These are phyloP conservation scores for Candida ficus DNA, from an alignment of 805 yeast genomes.

Conservation along the genomic window DNA sequence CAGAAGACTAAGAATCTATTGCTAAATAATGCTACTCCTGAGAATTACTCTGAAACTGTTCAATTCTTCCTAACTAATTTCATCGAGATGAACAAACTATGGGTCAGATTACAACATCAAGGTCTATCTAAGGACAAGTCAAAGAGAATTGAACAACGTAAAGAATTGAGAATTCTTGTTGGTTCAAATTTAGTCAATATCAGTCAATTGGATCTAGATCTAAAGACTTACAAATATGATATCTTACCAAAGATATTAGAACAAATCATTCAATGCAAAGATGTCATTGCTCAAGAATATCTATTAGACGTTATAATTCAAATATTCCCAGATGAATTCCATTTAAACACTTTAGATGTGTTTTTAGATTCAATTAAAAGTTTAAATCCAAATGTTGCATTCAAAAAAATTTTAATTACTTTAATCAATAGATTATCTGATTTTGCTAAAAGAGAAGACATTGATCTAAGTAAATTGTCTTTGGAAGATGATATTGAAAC, in stretches of 20 bases:
- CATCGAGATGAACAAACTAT: slow-evolving; percentile 94
- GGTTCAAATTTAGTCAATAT: slow-evolving; percentile 89
- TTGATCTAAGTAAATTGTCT: slow-evolving; percentile 19
- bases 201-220: slow-evolving; percentile 55
- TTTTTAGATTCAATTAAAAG: slow-evolving; percentile 62
- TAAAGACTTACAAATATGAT: slow-evolving; percentile 36
- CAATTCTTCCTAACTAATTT: slow-evolving; percentile 81
- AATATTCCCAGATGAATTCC: slow-evolving; percentile 92
- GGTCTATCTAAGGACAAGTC: slow-evolving; percentile 83
- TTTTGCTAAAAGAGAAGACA: slow-evolving; percentile 39
- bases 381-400: slow-evolving; percentile 65
- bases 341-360: slow-evolving; percentile 63
- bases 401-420: slow-evolving; percentile 60
- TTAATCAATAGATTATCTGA: slow-evolving; percentile 67
- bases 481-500: slow-evolving; percentile 13
- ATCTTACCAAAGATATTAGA: slow-evolving; percentile 80
- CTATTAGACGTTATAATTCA: slow-evolving; percentile 87
- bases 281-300: slow-evolving; percentile 88
- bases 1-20: slow-evolving; percentile 62
- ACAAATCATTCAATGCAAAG: slow-evolving; percentile 89
- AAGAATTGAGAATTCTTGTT: slow-evolving; percentile 84
- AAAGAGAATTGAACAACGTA: slow-evolving; percentile 71
- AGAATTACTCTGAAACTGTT: slow-evolving; percentile 54
- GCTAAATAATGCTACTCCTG: slow-evolving; percentile 18
- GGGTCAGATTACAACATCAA: slow-evolving; percentile 96